A percentile compares a stretch with the other conserved stretches of the same genome.
Evolutionary conservation across 2,329 filamentous ascomycete genomes (phyloP).

Genomic region (Ophiostoma pallidulum): DNA sequence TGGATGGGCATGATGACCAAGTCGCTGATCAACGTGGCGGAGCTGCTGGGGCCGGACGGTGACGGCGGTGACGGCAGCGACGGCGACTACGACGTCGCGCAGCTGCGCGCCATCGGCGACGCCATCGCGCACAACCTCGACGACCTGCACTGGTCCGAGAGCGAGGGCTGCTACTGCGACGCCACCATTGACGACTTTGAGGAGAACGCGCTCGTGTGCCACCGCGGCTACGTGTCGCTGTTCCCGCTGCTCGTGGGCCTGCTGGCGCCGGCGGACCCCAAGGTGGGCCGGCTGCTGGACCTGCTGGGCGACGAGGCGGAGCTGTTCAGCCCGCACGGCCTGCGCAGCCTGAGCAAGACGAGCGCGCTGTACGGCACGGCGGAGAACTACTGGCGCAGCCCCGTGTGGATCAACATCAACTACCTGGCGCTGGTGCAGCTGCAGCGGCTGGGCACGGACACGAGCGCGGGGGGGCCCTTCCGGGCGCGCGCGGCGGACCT

Average conservation of each 20-base stretch:
- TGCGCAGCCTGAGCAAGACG: slow-evolving; percentile 78
- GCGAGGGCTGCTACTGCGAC: slow-evolving; percentile 80
- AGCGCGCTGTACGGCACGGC: slow-evolving; percentile 77
- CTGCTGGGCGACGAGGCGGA: slow-evolving; percentile 72
- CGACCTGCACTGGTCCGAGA: slow-evolving; percentile 84
- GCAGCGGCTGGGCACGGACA: slow-evolving; percentile 59
- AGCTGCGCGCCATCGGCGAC: slow-evolving; percentile 61
- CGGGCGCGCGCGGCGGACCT: slow-evolving; percentile 58
- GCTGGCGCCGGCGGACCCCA: slow-evolving; percentile 61
- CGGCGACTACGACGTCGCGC: slow-evolving; percentile 55
- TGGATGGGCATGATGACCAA: slow-evolving; percentile 97
- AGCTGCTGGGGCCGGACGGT: slow-evolving; percentile 55
- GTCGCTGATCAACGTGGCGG: slow-evolving; percentile 71
- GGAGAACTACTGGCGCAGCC: slow-evolving; percentile 96
- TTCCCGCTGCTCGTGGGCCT: slow-evolving; percentile 88
- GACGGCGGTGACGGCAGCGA: too few relatives aligned
- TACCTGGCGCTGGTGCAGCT: slow-evolving; percentile 76
- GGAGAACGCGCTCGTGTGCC: slow-evolving; percentile 80
- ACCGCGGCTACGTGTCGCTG: slow-evolving; percentile 91
- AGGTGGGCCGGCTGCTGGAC: slow-evolving; percentile 65
- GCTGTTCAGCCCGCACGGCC: slow-evolving; percentile 83
- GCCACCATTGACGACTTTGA: slow-evolving; percentile 93
- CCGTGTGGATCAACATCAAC: slow-evolving; percentile 95
- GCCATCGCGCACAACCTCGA: slow-evolving; percentile 81
- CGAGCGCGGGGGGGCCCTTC: slow-evolving; percentile 60